phyloP scores from a whole-genome alignment of 1,284 basidiomycete species.

The Cutaneotrichosporon cyanovorans region DNA sequence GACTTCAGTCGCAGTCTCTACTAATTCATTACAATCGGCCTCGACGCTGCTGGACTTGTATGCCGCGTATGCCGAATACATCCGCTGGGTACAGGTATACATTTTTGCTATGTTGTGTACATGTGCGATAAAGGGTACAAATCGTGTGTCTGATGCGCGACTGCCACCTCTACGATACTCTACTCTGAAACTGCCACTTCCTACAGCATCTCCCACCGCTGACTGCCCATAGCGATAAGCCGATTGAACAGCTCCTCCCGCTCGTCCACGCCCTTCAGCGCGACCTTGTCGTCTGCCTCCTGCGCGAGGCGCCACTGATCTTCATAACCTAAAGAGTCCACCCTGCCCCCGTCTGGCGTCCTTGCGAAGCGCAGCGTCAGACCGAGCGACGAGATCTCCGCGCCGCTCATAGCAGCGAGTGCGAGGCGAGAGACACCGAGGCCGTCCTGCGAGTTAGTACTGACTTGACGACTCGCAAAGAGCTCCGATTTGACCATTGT shows the following conservation, averaged over 20 bases:
- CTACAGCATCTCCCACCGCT: conserved; percentile 47
- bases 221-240: conserved; percentile 43
- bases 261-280: conserved; percentile 43
- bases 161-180: too few relatives aligned
- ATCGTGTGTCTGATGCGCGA: too few relatives aligned
- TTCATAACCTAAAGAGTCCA: not conserved
- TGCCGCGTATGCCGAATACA: too few relatives aligned
- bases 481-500: too few relatives aligned
- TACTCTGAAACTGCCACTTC: too few relatives aligned
- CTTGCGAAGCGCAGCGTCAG: conserved; percentile 23
- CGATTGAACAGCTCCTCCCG: conserved; percentile 47
- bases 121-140: too few relatives aligned
- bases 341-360: not conserved
- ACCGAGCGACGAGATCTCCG: conserved; percentile 44
- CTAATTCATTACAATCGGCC: too few relatives aligned
- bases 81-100: too few relatives aligned
- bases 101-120: too few relatives aligned
- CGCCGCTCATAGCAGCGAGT: conserved; percentile 45
- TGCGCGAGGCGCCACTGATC: conserved; percentile 2
- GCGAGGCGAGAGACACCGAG: conserved; percentile 45
- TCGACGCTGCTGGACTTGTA: too few relatives aligned
- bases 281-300: conserved; percentile 12
- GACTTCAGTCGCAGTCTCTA: too few relatives aligned
- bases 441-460: not conserved
- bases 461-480: not conserved